Base-by-base conservation (phyloP, 768 basidiomycete genomes). In the Aureoboletus auriporus region DNA sequence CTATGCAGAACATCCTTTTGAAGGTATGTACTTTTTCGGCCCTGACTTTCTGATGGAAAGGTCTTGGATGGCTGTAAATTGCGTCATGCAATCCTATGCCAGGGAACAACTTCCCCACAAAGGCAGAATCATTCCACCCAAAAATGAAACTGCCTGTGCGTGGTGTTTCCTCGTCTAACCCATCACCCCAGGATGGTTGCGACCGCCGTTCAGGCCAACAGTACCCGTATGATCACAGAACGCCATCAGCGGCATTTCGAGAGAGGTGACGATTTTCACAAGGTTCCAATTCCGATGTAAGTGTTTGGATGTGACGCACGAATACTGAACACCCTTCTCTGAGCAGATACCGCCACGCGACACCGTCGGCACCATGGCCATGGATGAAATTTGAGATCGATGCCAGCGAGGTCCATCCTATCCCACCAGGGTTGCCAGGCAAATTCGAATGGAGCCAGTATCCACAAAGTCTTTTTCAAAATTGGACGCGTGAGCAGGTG, bases 401-500 rank as follows among this genome's bases (percentile, higher is more conserved):
- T 50, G 23, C 26, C 8, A 17, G 45, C 35, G 39, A 49, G 12
- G 43, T 43, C 13, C 33, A n/a, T 10, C 26, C 31, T 1, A 5
- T 29, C 20, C 30, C 39, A 34, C 27, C 16, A 3, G 42, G 28
- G 12, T 23, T 29, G 5, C 11, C 17, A 5, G 37, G 29, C 6
- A 13, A 33, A 13, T 16, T 31, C 9, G 28, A 36, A 27, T 75
- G 74, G 72, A n/a, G 47, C 6, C 52, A 54, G 44, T 82, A 81
- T 53, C 79, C 81, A 0, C 75, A 78, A 52, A 69, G 68, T 4
- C 58, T 74, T 1, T 82, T 76, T 55, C 69, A 69, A 8, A 83
- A 80, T 53, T 82, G 82, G 81, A 79, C 75, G 0, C 55, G 46
- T 6, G 61, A 59, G 6, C 79, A 80, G 48, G 67, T 74, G 34